Percentiles rank a stretch among this genome's conserved stretches.
Conservation (phyloP, 495 filamentous ascomycete species). For the Sabuloglossum arenarium region DNA sequence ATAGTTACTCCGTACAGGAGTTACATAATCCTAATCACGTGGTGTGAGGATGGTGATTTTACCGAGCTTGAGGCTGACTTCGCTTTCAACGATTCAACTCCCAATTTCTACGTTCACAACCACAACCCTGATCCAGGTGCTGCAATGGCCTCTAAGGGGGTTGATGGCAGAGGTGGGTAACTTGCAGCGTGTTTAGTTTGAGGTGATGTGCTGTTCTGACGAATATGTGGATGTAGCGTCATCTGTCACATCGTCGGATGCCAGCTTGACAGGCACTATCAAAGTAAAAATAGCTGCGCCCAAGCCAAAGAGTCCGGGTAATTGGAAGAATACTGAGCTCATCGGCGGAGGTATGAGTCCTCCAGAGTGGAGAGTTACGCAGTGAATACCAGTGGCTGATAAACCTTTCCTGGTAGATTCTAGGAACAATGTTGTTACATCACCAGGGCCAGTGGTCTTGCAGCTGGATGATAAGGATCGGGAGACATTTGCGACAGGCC, state of each 20-base stretch:
- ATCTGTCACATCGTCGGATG: neutral
- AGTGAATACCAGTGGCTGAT: too few relatives aligned
- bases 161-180: neutral
- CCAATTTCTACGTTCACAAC: too few relatives aligned
- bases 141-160: neutral
- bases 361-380: too few relatives aligned
- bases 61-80: too few relatives aligned
- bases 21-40: too few relatives aligned
- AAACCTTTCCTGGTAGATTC: too few relatives aligned
- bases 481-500: neutral
- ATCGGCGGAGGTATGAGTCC: neutral
- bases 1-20: too few relatives aligned
- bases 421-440: too few relatives aligned
- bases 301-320: neutral
- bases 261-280: neutral
- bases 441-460: neutral
- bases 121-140: neutral
- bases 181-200: neutral
- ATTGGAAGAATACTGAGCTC: neutral
- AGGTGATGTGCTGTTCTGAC: neutral
- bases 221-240: neutral
- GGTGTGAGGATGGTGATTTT: too few relatives aligned
- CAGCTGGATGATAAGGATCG: constrained; percentile 3
- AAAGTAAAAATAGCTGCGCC: neutral
- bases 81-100: too few relatives aligned